Evolutionary conservation across 2,329 filamentous ascomycete species (phyloP).

Genomic region (Thielaviopsis populi): DNA sequence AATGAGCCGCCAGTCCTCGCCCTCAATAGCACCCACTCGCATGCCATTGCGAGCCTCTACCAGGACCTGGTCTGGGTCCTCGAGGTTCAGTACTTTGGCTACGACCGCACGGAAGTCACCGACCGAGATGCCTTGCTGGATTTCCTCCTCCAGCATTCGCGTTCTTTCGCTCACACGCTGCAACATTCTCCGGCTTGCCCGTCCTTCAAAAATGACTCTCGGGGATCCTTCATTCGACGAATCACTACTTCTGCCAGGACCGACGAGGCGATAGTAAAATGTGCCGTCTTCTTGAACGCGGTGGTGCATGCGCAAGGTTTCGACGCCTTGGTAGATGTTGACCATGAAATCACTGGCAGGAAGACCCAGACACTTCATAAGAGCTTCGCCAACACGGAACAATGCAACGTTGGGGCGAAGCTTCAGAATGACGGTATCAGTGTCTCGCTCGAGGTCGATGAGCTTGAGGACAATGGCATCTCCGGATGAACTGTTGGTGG

Average conservation of each 20-base stretch:
- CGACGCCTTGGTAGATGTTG: conserved; percentile 9
- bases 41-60: conserved; percentile 15
- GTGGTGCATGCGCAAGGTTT: conserved; percentile 7
- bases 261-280: conserved; percentile 11
- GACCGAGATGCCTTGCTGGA: conserved; percentile 4
- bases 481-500: conserved; percentile 14
- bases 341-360: conserved; percentile 10
- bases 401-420: conserved; percentile 1
- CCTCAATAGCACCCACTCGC: conserved; percentile 12
- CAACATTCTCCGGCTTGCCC: background rate
- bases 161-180: background rate
- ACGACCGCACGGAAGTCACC: conserved; percentile 5
- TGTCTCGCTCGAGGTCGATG: conserved; percentile 9
- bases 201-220: background rate
- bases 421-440: conserved; percentile 5
- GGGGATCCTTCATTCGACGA: background rate
- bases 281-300: conserved; percentile 8
- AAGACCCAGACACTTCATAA: conserved; percentile 2
- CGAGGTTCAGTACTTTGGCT: conserved; percentile 5
- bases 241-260: background rate
- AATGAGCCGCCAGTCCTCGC: conserved; percentile 12
- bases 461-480: conserved; percentile 8
- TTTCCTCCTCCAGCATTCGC: background rate
- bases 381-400: conserved; percentile 2
- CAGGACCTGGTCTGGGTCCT: conserved; percentile 11